Evolutionary conservation across 495 filamentous ascomycete species (phyloP), one percentile per base, ranked within the genome.

Genomic region (Chaetomium tenue): DNA sequence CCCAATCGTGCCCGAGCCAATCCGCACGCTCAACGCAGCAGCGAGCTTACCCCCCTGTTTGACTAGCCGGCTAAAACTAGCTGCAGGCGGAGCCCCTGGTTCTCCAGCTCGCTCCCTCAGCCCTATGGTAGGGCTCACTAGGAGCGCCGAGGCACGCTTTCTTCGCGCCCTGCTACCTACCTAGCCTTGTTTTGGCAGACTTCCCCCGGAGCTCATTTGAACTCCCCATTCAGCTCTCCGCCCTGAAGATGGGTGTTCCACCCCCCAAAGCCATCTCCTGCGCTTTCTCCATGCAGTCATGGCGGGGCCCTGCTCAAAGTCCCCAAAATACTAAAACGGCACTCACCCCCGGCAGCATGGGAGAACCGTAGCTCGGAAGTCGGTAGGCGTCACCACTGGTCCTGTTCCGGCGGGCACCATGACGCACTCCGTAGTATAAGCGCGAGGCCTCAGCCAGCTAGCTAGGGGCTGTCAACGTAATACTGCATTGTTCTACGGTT

Each of bases 71-170:
- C 63, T 61, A 61, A 54, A 28, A 47, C 28, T 20, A n/a, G 47
- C 20, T 55, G 50, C 48, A 47, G 33, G 51, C 15, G n/a, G 42
- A 22, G 26, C 54, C 51, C 42, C 53, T 37, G 23, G 23, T 58
- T 39, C 53, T 51, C 44, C 44, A 51, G 53, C 20, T 52, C 51
- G 53, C 20, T 52, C 51, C 28, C 47, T 65, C 58, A 61, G 64
- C 64, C 64, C 44, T 66, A 62, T 58, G 58, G 50, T 51, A 57
- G 58, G 58, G 58, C 63, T 63, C n/a, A 9, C 25, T 16, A 18
- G 5, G 16, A 59, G 25, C 37, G 48, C 60, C 60, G 25, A 63
- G 60, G 18, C 51, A 16, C 6, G 16, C 26, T 57, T 48, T 20
- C 11, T 57, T 44, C 8, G 33, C 39, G 7, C 9, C 42, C 48